Evolutionary conservation across 176 grass and related monocot species (phyloP).

Genomic region (Triticum turgidum): DNA sequence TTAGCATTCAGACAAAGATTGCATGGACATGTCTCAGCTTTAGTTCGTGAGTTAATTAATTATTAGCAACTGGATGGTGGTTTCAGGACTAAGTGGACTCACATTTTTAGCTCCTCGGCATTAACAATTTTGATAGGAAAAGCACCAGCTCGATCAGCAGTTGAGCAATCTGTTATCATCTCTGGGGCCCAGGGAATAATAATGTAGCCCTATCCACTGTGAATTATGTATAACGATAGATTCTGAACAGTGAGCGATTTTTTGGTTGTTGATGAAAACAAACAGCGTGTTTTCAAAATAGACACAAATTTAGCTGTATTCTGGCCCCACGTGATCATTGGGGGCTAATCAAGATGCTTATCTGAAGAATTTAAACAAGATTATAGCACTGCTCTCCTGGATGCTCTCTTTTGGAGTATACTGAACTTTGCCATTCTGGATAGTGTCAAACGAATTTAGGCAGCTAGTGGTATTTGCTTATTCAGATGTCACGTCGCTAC

Average conservation of each 20-base stretch:
- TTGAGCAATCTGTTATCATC: background rate
- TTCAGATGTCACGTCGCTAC: background rate
- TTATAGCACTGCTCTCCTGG: background rate
- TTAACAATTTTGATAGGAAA: background rate
- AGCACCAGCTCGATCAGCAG: background rate
- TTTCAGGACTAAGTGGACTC: background rate
- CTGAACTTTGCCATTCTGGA: background rate
- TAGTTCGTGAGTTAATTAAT: background rate
- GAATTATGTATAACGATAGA: background rate
- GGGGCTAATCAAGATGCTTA: background rate
- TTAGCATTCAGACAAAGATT: conserved; percentile 31
- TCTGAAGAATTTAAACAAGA: background rate
- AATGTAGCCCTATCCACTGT: background rate
- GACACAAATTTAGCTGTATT: background rate
- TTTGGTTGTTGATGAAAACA: background rate
- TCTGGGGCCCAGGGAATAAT: background rate
- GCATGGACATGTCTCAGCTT: background rate
- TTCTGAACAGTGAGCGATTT: background rate
- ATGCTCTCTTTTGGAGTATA: background rate
- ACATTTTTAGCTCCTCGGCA: background rate
- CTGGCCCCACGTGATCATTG: background rate
- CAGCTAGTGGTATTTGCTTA: conserved; percentile 12
- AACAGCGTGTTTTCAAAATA: background rate
- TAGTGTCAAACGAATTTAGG: background rate
- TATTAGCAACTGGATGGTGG: conserved; percentile 4